These are phyloP conservation scores for Phytopythium chamaehyphon DNA, from an alignment of 352 stramenopile genomes.

Conservation along the genomic window DNA sequence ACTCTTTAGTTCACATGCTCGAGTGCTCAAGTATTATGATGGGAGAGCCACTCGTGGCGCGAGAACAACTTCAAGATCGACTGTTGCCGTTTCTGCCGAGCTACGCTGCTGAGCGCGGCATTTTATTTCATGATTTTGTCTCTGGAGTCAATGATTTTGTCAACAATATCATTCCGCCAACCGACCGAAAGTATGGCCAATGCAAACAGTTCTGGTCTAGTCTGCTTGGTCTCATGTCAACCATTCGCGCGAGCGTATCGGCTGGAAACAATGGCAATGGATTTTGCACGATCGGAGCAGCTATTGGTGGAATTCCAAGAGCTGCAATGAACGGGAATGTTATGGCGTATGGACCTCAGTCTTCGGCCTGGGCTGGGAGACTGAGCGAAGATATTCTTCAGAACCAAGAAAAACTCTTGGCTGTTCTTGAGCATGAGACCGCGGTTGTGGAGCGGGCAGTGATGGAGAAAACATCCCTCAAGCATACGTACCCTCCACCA, in stretches of 20 bases:
- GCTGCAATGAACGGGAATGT: neutral
- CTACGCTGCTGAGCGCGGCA: constrained; percentile 39
- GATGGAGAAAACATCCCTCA: constrained; percentile 77
- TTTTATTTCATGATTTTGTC: constrained; percentile 60
- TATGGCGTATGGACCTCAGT: constrained; percentile 1
- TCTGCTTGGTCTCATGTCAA: constrained; percentile 28
- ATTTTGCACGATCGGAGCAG: no score
- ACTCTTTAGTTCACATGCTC: constrained; percentile 41
- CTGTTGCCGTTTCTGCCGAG: constrained; percentile 31
- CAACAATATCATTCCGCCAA: constrained; percentile 26
- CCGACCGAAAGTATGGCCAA: constrained; percentile 26
- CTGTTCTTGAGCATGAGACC: constrained; percentile 74
- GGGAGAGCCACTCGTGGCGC: constrained; percentile 28
- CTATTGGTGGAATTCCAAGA: no score
- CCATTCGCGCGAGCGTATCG: neutral
- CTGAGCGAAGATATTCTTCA: constrained; percentile 79
- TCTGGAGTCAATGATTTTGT: constrained; percentile 37
- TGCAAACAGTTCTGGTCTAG: constrained; percentile 53
- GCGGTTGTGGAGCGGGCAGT: constrained; percentile 70
- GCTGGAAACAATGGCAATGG: constrained; percentile 1
- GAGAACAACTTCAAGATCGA: constrained; percentile 21
- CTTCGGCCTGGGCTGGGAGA: constrained; percentile 38
- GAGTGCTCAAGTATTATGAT: constrained; percentile 35
- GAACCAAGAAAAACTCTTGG: constrained; percentile 76
- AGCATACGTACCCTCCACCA: constrained; percentile 47